Percentiles rank a stretch among this genome's conserved stretches.
Evolutionary conservation across 768 basidiomycete genomes (phyloP).

Genomic region (Symmetrospora coprosmae): DNA sequence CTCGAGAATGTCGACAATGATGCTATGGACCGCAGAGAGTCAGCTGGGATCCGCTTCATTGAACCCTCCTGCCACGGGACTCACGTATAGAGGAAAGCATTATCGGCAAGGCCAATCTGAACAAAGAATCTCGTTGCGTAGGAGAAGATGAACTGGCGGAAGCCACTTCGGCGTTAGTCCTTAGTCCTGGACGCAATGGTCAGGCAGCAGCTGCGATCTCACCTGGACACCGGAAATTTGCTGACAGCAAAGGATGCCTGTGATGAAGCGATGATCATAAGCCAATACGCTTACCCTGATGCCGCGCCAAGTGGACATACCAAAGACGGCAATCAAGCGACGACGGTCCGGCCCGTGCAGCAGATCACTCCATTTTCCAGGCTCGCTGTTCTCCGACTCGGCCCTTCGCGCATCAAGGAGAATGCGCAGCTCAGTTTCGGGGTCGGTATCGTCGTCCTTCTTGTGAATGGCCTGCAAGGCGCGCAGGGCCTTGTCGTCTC

Average conservation of each 20-base stretch:
- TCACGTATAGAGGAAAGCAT: conserved; percentile 23
- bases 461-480: conserved; percentile 33
- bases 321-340: conserved; percentile 36
- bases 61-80: too few species aligned
- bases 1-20: conserved; percentile 22
- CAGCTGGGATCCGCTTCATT: too few species aligned
- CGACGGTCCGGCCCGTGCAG: conserved; percentile 32
- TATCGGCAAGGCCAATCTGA: neutral
- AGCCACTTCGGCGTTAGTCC: conserved; percentile 18
- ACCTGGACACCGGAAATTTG: conserved; percentile 30
- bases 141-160: conserved; percentile 37
- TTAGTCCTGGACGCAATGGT: neutral
- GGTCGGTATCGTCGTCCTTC: conserved; percentile 10
- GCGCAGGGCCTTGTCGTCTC: conserved; percentile 33
- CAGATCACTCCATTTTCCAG: conserved; percentile 32
- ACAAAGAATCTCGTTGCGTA: conserved; percentile 7
- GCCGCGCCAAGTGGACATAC: too few species aligned
- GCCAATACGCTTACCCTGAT: too few species aligned
- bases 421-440: conserved; percentile 1
- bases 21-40: too few species aligned
- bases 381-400: conserved; percentile 30
- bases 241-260: conserved; percentile 36
- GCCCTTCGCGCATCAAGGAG: conserved; percentile 33
- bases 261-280: too few species aligned
- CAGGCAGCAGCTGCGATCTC: neutral